These are phyloP conservation scores for Dendrobium huoshanense DNA, from an alignment of 106 monocot genomes.

Conservation along the genomic window DNA sequence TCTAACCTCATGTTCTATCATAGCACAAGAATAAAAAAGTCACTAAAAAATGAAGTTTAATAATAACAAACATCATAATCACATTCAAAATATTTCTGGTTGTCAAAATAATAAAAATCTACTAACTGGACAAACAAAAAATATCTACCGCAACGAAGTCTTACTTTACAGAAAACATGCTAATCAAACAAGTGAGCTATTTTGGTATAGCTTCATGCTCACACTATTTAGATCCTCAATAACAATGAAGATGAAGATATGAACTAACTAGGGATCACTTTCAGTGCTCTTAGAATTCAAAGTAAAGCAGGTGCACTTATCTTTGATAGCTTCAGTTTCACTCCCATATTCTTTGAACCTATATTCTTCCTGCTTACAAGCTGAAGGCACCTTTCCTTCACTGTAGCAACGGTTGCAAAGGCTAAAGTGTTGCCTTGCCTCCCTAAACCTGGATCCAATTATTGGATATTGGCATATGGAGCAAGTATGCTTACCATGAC, in stretches of 20 bases:
- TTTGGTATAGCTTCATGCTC: slow-evolving; percentile 10
- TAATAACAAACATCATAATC: neutral
- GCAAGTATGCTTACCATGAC: slow-evolving; percentile 74
- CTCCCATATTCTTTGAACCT: slow-evolving; percentile 90
- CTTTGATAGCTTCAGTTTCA: slow-evolving; percentile 80
- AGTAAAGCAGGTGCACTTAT: slow-evolving; percentile 90
- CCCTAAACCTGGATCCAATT: slow-evolving; percentile 90
- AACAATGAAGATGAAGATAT: slow-evolving; percentile 4
- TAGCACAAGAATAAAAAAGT: neutral
- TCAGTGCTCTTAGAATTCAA: slow-evolving; percentile 48
- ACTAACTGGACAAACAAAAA: slow-evolving; percentile 14
- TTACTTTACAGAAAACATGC: slow-evolving; percentile 27
- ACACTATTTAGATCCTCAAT: slow-evolving; percentile 1
- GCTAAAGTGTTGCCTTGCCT: slow-evolving; percentile 69
- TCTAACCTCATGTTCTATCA: neutral
- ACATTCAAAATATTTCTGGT: neutral
- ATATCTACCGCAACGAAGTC: slow-evolving; percentile 18
- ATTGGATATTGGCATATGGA: slow-evolving; percentile 87
- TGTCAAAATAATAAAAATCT: slow-evolving; percentile 1
- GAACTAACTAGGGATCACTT: slow-evolving; percentile 35
- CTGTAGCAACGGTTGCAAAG: slow-evolving; percentile 90
- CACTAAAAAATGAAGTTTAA: neutral
- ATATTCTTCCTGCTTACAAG: slow-evolving; percentile 84
- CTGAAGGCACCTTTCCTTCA: slow-evolving; percentile 93
- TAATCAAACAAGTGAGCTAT: slow-evolving; percentile 20